Percentiles rank a stretch among this genome's conserved stretches.
Evolutionary conservation across 352 stramenopile species (phyloP).

Genomic region (Plasmopara viticola): DNA sequence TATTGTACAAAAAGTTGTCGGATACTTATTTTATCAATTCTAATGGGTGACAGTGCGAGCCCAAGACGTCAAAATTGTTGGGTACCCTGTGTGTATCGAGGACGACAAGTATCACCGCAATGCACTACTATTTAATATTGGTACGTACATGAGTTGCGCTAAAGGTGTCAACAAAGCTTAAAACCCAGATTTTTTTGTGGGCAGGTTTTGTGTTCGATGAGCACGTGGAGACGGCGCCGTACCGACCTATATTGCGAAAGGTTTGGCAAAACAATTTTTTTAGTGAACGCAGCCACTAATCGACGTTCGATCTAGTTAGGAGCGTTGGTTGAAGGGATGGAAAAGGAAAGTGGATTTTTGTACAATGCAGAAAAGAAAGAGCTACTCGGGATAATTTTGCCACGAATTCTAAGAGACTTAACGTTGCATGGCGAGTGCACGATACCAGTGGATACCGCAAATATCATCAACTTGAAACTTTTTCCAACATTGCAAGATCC

Average conservation of each 20-base stretch:
- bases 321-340: constrained; percentile 81
- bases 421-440: constrained; percentile 72
- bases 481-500: constrained; percentile 73
- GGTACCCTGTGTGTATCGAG: constrained; percentile 83
- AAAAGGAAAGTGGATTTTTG: constrained; percentile 83
- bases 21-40: constrained; percentile 1
- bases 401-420: constrained; percentile 66
- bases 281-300: background rate
- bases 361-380: constrained; percentile 60
- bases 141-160: constrained; percentile 2
- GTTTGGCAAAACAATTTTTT: constrained; percentile 3
- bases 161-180: background rate
- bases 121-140: constrained; percentile 86
- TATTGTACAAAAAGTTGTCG: background rate
- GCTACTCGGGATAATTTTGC: constrained; percentile 55
- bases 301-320: constrained; percentile 31
- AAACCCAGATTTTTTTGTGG: background rate
- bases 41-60: constrained; percentile 38
- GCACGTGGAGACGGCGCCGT: constrained; percentile 64
- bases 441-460: constrained; percentile 74
- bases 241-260: constrained; percentile 81
- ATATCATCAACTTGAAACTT: constrained; percentile 85
- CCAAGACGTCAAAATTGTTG: constrained; percentile 80
- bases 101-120: constrained; percentile 89
- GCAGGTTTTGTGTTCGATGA: constrained; percentile 80